Evolutionary conservation across 129 eudicot species (phyloP).

Genomic region (Dittrichia graveolens): DNA sequence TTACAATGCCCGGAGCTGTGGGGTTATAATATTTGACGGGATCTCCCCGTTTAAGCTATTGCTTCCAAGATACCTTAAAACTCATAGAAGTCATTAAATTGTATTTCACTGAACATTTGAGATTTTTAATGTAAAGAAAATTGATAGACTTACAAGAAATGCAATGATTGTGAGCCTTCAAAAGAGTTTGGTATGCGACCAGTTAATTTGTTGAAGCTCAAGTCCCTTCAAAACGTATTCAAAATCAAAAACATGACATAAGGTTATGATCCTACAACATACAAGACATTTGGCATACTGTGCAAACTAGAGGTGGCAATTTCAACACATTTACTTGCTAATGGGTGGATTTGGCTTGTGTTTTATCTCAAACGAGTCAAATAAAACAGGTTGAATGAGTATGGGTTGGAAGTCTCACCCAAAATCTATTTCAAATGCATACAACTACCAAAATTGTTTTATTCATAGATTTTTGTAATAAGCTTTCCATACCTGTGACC

Average conservation of each 20-base stretch:
- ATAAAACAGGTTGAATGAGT: not conserved
- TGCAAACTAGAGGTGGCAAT: not conserved
- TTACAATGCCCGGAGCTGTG: conserved; percentile 63
- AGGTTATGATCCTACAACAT: conserved; percentile 15
- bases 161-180: conserved; percentile 48
- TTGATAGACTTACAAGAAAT: conserved; percentile 56
- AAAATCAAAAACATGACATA: conserved; percentile 11
- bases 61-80: conserved; percentile 74
- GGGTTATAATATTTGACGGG: conserved; percentile 52
- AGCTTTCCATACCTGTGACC: too few relatives aligned
- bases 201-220: conserved; percentile 76
- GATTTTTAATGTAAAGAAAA: conserved; percentile 6
- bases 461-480: not conserved
- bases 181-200: conserved; percentile 59
- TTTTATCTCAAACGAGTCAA: not conserved
- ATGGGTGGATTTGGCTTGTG: not conserved
- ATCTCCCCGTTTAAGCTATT: conserved; percentile 60
- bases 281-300: conserved; percentile 2
- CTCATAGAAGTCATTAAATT: conserved; percentile 13
- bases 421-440: not conserved
- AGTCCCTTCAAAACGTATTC: conserved; percentile 51
- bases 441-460: not conserved
- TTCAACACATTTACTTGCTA: not conserved
- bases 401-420: not conserved
- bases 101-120: not conserved